Evolutionary conservation across 306 rosid genomes (phyloP).

Genomic region (Hippophae rhamnoides): DNA sequence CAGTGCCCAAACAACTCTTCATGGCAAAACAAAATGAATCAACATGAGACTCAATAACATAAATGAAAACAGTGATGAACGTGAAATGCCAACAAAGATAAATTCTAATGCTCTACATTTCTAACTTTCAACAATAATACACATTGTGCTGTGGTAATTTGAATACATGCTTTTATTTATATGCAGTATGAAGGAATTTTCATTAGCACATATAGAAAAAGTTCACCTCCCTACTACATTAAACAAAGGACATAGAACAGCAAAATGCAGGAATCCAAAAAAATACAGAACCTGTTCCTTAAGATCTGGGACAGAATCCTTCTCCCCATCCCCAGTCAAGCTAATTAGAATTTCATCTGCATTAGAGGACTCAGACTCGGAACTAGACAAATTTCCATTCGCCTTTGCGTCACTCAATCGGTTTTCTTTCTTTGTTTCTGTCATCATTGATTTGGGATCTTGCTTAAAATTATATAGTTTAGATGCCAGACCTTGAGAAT

Average conservation of each 20-base stretch:
- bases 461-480: conserved; percentile 77
- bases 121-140: too few species aligned
- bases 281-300: conserved; percentile 64
- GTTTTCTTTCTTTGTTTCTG: conserved; percentile 37
- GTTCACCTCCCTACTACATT: conserved; percentile 12
- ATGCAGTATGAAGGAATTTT: not conserved
- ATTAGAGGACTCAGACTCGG: conserved; percentile 86
- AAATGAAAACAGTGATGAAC: too few species aligned
- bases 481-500: conserved; percentile 82
- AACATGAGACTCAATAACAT: too few species aligned
- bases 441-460: conserved; percentile 46
- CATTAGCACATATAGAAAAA: not conserved
- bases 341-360: conserved; percentile 69
- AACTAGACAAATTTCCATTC: conserved; percentile 47
- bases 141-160: not conserved
- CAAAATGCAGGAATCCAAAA: conserved; percentile 7
- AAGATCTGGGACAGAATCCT: conserved; percentile 73
- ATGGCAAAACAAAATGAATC: too few species aligned
- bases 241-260: conserved; percentile 6
- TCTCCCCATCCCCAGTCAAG: conserved; percentile 73
- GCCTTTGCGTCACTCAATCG: conserved; percentile 27
- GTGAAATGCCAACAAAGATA: too few species aligned
- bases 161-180: not conserved
- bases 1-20: too few species aligned
- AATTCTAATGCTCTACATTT: too few species aligned